Evolutionary conservation across 192 early-diverging fungal genomes (phyloP), one percentile per base, ranked within the genome.

Genomic region (Coemansia sp.): DNA sequence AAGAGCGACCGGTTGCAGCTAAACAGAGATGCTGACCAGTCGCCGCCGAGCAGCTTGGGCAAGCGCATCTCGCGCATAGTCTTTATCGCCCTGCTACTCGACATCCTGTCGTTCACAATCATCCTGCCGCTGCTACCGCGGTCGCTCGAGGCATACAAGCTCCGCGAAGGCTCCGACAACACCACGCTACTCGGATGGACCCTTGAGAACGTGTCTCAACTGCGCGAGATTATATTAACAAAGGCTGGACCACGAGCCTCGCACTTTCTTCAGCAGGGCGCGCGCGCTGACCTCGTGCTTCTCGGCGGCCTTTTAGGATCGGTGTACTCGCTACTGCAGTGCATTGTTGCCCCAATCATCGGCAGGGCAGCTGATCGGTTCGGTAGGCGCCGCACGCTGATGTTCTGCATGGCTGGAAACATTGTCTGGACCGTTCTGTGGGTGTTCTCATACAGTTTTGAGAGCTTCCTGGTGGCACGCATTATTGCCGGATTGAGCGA

Each of bases 71-170:
- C 75, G 12, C 75, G 60, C 17, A 66, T 78, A 6, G 75, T 97
- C 18, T 94, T 98, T 60, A 81, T 84, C 10, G 91, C 93, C 0
- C 83, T 99, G 15, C 74, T 99, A 39, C 84, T 99, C 19, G 96
- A 97, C 70, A 91, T 99, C 50, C 87, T 99, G 22, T 90, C 95
- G 6, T 99, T 99, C 76, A 99, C 96, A 10, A 94, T 95, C 55
- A 97, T 99, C 67, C 72, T 99, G 39, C 96, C 96, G 6, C 83
- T 99, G 27, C 91, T 93, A 57, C 96, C 96, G 39, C 80, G 95
- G 17, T 78, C 97, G 27, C 75, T 99, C 7, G 84, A 92, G 51
- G 88, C 91, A 55, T 99, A 99, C 82, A 84, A 88, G 30, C 67
- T 73, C 19, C 70, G 79, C 17, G 70, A 78, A 38, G 67, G 71